Base-by-base conservation (phyloP, 306 rosid genomes). In the Cicer yamashitae region DNA sequence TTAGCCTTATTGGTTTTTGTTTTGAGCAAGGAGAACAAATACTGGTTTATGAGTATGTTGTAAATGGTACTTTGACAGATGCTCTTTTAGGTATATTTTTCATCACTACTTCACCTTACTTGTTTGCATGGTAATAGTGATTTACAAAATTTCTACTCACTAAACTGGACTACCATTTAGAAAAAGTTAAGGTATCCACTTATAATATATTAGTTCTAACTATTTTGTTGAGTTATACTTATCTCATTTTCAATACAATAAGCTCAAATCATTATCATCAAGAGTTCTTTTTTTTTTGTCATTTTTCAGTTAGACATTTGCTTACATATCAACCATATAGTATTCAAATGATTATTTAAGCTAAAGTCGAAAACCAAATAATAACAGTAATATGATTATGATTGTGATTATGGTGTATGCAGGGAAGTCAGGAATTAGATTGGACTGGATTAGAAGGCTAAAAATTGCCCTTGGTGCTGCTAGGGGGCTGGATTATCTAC, bases 21-120 rank as follows among this genome's bases (percentile, higher is more conserved):
- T 86, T 80, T 41, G 96, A 87, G 20, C 78, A 77, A 81, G 96
- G 90, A 20, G 98, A 90, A 82, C 98, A 92, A 75, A 88, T 92
- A 80, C 61, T 92, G 78, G 79, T 92, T 13, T 92, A 92, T 41
- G 94, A 92, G 81, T 87, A 82, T 71, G 47, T 90, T 71, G 76
- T 89, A 45, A 90, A 92, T 82, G 96, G 98, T 39, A 80, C 82
- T 82, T 58, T 92, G 38, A 82, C 71, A 84, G 96, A 87, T 30
- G 77, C 71, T 40, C 80, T 92, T 38, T 80, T 88, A 81, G 97
- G 97, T 92, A 84, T 60, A 13, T 47, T 3, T 10, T 62, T 45
- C 18, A 15, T 75, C 37, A 30, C 18, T 10, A 13, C 71, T 30
- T 9, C 4, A 68, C 15, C 13, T 53, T 57, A 17, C 17, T 34